A percentile compares a stretch with the other conserved stretches of the same genome.
Evolutionary conservation across 345 rosid species (phyloP).

Genomic region (Corchorus capsularis): DNA sequence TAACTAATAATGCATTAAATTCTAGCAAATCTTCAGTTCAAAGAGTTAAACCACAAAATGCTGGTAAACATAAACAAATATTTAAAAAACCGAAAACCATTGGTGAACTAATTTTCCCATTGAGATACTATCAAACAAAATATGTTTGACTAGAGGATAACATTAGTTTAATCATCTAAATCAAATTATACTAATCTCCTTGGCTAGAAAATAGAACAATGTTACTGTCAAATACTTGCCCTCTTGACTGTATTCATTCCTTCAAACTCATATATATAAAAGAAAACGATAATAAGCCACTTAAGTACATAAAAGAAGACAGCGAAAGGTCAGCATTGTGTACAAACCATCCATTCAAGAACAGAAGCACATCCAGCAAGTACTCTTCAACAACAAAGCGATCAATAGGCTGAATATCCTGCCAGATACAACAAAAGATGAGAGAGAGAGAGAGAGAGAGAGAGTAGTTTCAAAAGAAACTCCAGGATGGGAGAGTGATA

Average conservation of each 20-base stretch:
- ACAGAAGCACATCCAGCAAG: constrained; percentile 89
- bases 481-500: neutral
- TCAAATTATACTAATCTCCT: neutral
- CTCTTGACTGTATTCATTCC: constrained; percentile 1
- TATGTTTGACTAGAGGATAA: neutral
- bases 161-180: neutral
- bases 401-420: constrained; percentile 96
- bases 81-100: neutral
- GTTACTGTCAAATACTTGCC: neutral
- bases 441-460: neutral
- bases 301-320: constrained; percentile 6
- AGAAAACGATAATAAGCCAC: neutral
- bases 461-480: constrained; percentile 20
- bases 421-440: constrained; percentile 32
- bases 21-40: neutral
- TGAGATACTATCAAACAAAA: neutral
- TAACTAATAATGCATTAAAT: neutral
- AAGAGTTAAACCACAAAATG: neutral
- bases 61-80: neutral
- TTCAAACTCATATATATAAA: neutral
- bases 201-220: neutral
- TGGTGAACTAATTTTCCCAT: neutral
- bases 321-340: constrained; percentile 3
- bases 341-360: constrained; percentile 95
- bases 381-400: constrained; percentile 93